Evolutionary conservation across 352 stramenopile genomes (phyloP), one percentile per base, ranked within the genome.

Genomic region (Phytophthora podocarpi): DNA sequence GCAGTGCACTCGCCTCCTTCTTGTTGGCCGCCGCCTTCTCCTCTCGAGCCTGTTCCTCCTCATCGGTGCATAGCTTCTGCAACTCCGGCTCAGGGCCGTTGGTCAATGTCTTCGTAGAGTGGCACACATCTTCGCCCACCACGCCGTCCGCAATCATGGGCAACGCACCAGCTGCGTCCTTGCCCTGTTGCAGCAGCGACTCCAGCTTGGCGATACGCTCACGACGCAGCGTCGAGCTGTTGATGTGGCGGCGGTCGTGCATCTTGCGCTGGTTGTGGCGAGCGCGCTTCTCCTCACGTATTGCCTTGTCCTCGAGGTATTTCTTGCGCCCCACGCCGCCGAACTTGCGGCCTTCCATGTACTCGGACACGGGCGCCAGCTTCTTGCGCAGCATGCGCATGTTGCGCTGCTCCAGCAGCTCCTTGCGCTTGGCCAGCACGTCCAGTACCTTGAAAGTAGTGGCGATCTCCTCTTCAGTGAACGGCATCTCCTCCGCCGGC

Each of bases 221-320:
- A 42, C 84, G 85, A 42, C 96, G 83, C 42, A 98, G 64, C 51
- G 89, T 76, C 6, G 95, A 98, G 40, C 78, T 82, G 45, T 97
- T 97, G 67, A 98, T 96, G 70, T 98, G 94, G 51, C 97, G 97
- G 48, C 89, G 84, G 75, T 98, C 87, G 54, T 93, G 86, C 85
- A 96, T 94, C 61, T 89, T 90, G 50, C 83, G 80, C 73, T 94
- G 84, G 64, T 94, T 93, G 26, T 87, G 57, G 5, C 87, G 85
- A 34, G 87, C 87, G 3, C 85, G 85, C 55, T 96, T 96, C 49
- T 96, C 87, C 36, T 93, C 85, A 28, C 82, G 78, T 36, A 96
- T 73, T 30, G 91, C 82, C 67, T 96, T 94, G 67, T 96, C 87
- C 40, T 96, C 85, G 9, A 96, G 57, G 67, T 94, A 96, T 57